Conservation (phyloP, 768 basidiomycete genomes). For the Lactarius deliciosus region DNA sequence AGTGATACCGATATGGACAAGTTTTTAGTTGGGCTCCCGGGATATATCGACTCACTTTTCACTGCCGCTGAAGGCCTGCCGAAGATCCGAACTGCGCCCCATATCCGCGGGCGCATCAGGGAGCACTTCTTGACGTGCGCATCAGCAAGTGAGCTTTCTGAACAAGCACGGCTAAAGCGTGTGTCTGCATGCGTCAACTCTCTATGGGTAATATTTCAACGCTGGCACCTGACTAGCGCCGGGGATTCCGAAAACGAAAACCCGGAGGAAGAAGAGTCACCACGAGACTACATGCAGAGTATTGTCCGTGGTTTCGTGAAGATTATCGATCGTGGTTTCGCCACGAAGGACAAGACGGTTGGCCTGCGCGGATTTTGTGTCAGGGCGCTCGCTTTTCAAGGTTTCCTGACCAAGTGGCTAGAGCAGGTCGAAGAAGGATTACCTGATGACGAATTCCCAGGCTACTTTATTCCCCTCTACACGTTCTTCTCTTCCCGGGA, state of each 20-base stretch:
- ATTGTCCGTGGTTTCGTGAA: background rate
- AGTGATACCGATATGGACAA: conserved; percentile 17
- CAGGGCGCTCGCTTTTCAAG: conserved; percentile 6
- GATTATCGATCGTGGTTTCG: background rate
- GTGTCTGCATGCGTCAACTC: conserved; percentile 10
- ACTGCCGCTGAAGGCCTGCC: background rate
- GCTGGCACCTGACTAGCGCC: background rate
- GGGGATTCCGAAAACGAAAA: background rate
- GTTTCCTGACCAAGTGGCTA: background rate
- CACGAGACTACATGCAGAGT: background rate
- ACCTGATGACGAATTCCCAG: background rate
- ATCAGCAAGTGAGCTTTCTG: conserved; percentile 1
- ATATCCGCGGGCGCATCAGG: conserved; percentile 2
- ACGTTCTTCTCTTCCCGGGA: background rate
- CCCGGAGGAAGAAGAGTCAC: background rate
- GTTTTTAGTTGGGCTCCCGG: conserved; percentile 14
- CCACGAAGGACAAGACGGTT: background rate
- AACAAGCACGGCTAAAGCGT: background rate
- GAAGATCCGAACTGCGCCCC: background rate
- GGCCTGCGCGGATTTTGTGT: conserved; percentile 15
- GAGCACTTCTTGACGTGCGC: conserved; percentile 13
- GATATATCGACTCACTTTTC: conserved; percentile 9
- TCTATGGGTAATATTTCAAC: conserved; percentile 3
- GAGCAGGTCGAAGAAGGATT: background rate
- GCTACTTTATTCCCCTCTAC: conserved; percentile 4